These are phyloP conservation scores for Orobanche coerulescens DNA, from an alignment of 257 asterid genomes.

Conservation along the genomic window DNA sequence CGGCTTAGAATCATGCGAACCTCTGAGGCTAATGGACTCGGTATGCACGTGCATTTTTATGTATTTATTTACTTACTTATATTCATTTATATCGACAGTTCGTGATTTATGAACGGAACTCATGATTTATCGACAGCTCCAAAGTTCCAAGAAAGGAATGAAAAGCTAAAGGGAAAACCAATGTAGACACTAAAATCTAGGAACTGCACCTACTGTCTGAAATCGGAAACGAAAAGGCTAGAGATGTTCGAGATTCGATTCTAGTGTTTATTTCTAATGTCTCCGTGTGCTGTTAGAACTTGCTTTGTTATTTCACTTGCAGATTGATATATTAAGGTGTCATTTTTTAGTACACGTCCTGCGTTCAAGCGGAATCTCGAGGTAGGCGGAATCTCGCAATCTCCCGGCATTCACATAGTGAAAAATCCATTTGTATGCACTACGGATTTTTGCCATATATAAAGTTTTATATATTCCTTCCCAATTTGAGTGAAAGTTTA, in stretches of 20 bases:
- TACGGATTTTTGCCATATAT: too few relatives aligned
- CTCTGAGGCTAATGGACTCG: conserved; percentile 71
- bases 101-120: neutral
- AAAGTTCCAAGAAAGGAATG: conserved; percentile 39
- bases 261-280: neutral
- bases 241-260: conserved; percentile 17
- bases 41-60: conserved; percentile 25
- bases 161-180: conserved; percentile 40
- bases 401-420: too few relatives aligned
- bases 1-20: conserved; percentile 81
- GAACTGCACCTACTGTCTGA: conserved; percentile 16
- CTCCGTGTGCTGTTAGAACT: neutral
- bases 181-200: conserved; percentile 28
- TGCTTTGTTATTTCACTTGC: neutral
- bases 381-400: too few relatives aligned
- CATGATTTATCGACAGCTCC: conserved; percentile 34
- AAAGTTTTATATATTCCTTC: too few relatives aligned
- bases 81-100: neutral
- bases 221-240: conserved; percentile 19
- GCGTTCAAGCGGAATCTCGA: too few relatives aligned
- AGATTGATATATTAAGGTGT: too few relatives aligned
- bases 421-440: too few relatives aligned
- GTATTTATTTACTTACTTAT: too few relatives aligned
- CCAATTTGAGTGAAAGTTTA: too few relatives aligned
- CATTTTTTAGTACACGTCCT: too few relatives aligned